Evolutionary conservation across 495 filamentous ascomycete species (phyloP), one percentile per base, ranked within the genome.

Genomic region (Podospora pseudopauciseta): DNA sequence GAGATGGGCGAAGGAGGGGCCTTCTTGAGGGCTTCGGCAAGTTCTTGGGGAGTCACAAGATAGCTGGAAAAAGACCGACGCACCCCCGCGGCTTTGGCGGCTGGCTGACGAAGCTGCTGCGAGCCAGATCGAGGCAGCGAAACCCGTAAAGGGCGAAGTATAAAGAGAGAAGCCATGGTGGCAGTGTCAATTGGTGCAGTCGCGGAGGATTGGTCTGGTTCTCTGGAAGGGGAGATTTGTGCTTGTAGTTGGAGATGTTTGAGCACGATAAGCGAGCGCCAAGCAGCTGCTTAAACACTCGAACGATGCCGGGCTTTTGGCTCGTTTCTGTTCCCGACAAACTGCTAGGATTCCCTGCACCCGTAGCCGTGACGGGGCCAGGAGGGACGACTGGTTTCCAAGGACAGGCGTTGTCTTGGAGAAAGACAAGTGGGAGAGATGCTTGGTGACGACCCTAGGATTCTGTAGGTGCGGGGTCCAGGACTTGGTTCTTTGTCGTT

Each of bases 11-110:
- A 88, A 0, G 88, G 83, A 5, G 92, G 84, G 73, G 91, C 92
- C 75, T 89, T 89, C 74, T 89, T 88, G 57, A 98, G 84, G 39
- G 93, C 94, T 57, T 89, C 84, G 65, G 87, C 79, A 65, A 98
- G 90, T 78, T 97, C 88, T 60, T 87, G 83, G 0, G 95, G 94
- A 3, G 92, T 90, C 72, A 98, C 89, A 62, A 97, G 84, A 81
- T 94, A 97, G 61, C 87, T 90, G 54, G 88, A 88, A 75, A 97
- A 86, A 49, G 82, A 84, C 30, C 83, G 78, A 34, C 74, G 75
- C 68, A 71, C 53, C 57, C 67, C 49, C 13, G 66, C 49, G 68
- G 53, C 68, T 49, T 49, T 49, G 63, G 60, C 70, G 32, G 59
- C 59, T 20, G 28, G 32, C 27, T 67, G 75, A 49, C 69, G 71